Percentiles rank a stretch among this genome's conserved stretches.
These are phyloP conservation scores for Pseudognaphalium luteoalbum DNA, from an alignment of 129 eudicot species.

Conservation along the genomic window DNA sequence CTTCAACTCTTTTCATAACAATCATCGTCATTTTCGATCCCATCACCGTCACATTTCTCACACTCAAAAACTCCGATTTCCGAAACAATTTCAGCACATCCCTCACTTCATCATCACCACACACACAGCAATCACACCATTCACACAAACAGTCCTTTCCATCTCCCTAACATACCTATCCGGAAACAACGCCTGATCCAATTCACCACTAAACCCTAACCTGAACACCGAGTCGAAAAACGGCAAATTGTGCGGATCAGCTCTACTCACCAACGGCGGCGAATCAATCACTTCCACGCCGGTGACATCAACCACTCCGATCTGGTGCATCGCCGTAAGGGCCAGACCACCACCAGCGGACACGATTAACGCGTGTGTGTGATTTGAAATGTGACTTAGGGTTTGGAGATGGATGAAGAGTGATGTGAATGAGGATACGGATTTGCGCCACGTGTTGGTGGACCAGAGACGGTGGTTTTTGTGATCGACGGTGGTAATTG, in stretches of 20 bases:
- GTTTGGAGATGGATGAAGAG: conserved; percentile 43
- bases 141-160: conserved; percentile 69
- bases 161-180: conserved; percentile 62
- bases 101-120: conserved; percentile 48
- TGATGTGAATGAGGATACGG: conserved; percentile 54
- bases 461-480: conserved; percentile 71
- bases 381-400: conserved; percentile 35
- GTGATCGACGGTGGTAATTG: conserved; percentile 49
- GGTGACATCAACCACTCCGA: conserved; percentile 66
- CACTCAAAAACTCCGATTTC: conserved; percentile 42
- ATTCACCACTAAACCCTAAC: conserved; percentile 58
- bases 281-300: conserved; percentile 82
- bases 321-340: conserved; percentile 49
- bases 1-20: conserved; percentile 37
- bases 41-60: conserved; percentile 47
- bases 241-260: conserved; percentile 80
- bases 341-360: conserved; percentile 91
- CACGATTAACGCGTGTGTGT: conserved; percentile 47
- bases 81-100: conserved; percentile 51
- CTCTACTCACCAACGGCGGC: conserved; percentile 69
- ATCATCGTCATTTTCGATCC: conserved; percentile 67
- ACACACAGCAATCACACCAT: conserved; percentile 69
- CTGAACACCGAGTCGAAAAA: conserved; percentile 75
- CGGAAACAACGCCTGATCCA: conserved; percentile 81
- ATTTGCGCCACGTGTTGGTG: conserved; percentile 59